Percentiles rank a stretch among this genome's conserved stretches.
These are phyloP conservation scores for Orychophragmus violaceus DNA, from an alignment of 345 rosid genomes.

Conservation along the genomic window DNA sequence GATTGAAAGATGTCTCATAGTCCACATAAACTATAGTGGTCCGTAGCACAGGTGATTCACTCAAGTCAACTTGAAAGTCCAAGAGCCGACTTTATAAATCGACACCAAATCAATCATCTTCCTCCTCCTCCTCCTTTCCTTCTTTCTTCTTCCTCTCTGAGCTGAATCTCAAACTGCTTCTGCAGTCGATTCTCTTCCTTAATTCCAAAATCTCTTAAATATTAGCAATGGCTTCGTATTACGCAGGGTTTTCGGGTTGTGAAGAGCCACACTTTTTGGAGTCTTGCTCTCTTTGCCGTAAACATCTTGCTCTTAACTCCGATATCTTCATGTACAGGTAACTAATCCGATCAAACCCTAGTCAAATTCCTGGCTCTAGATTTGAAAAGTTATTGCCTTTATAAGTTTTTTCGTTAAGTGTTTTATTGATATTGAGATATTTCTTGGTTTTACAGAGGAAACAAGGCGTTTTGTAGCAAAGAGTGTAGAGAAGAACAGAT, in stretches of 20 bases:
- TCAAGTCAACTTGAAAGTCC: slow-evolving; percentile 29
- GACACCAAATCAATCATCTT: slow-evolving; percentile 3
- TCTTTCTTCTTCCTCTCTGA: not conserved
- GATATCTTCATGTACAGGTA: slow-evolving; percentile 98
- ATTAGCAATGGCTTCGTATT: slow-evolving; percentile 28
- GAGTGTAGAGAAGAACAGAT: slow-evolving; percentile 86
- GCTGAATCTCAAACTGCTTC: slow-evolving; percentile 1
- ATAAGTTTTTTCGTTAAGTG: not conserved
- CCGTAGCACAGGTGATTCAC: not conserved
- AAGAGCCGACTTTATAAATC: slow-evolving; percentile 12
- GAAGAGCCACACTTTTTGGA: slow-evolving; percentile 64
- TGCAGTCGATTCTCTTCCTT: not conserved
- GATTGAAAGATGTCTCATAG: slow-evolving; percentile 2
- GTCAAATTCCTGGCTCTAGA: not conserved
- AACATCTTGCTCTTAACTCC: slow-evolving; percentile 54
- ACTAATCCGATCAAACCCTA: not conserved
- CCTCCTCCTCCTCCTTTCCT: not conserved
- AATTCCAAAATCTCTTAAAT: not conserved
- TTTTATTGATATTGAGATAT: not conserved
- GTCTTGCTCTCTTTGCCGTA: slow-evolving; percentile 68
- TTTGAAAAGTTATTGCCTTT: not conserved
- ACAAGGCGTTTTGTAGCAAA: slow-evolving; percentile 75
- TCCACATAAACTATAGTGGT: not conserved
- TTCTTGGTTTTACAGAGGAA: slow-evolving; percentile 50
- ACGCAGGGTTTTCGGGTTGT: not conserved